phyloP scores from a whole-genome alignment of 2,329 filamentous ascomycete species.

The Sclerotinia sclerotiorum region DNA sequence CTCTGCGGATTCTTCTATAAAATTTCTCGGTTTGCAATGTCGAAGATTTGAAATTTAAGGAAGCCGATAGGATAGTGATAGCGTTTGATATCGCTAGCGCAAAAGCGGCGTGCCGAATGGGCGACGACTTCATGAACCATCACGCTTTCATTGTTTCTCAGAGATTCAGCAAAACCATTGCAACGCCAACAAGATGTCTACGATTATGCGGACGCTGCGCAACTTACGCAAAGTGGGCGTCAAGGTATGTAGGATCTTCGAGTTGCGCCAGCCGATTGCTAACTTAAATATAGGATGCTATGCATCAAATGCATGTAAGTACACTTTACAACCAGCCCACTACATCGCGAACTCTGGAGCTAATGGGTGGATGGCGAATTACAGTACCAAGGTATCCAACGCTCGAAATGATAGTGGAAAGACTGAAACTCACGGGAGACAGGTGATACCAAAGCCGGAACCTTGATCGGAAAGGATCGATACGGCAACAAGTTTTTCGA shows the following conservation, averaged over 20 bases:
- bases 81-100: constrained; percentile 26
- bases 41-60: constrained; percentile 20
- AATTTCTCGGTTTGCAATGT: constrained; percentile 1
- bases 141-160: constrained; percentile 21
- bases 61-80: constrained; percentile 15
- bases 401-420: neutral
- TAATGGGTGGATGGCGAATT: constrained; percentile 26
- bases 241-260: constrained; percentile 60
- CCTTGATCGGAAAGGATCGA: constrained; percentile 78
- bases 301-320: constrained; percentile 89
- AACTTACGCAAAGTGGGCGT: constrained; percentile 86
- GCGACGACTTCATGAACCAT: constrained; percentile 24
- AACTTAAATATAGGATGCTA: constrained; percentile 68
- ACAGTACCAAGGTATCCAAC: constrained; percentile 39
- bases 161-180: constrained; percentile 31
- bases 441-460: constrained; percentile 97
- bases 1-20: neutral
- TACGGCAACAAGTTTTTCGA: constrained; percentile 98
- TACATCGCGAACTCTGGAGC: constrained; percentile 29
- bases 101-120: constrained; percentile 30
- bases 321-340: constrained; percentile 31
- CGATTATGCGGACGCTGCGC: constrained; percentile 77
- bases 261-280: constrained; percentile 35
- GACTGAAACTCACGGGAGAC: constrained; percentile 31
- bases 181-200: constrained; percentile 72